Evolutionary conservation across 306 rosid genomes (phyloP), one percentile per base, ranked within the genome.

Genomic region (Corylus heterophylla): DNA sequence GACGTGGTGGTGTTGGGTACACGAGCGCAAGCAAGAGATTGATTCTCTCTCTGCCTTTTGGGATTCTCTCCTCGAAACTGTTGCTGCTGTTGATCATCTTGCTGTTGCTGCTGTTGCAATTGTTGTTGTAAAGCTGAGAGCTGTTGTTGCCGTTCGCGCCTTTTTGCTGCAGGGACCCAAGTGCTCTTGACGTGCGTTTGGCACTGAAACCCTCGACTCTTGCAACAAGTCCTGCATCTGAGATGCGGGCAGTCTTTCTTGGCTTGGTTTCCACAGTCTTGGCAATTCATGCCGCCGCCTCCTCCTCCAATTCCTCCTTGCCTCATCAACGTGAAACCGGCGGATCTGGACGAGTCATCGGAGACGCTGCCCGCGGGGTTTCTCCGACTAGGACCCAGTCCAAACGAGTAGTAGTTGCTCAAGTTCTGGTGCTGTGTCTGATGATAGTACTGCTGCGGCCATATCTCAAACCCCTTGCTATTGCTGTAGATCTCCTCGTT

Each of bases 111-210:
- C 0, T 84, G 85, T 13, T 71, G 78, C 18, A 75, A 84, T 10
- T 84, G 91, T 0, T 87, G 91, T 55, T 88, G 97, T 27, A 89
- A 76, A 17, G 82, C 72, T 0, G 92, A 9, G 10, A 91, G 90
- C 22, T 91, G 97, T 20, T 93, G 92, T 25, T 88, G 99, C 16
- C 98, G 85, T 77, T 93, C 94, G 2, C 99, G 94, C 84, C 99
- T 96, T 72, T 89, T 96, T 2, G 99, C 89, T 0, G 97, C 99
- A 1, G 99, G 99, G 52, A 96, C 97, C 99, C 99, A 96, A 71
- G 99, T 96, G 87, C 99, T 96, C 88, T 87, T 96, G 22, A 96
- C 90, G 85, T 96, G 99, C 18, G 99, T 95, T 42, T 85, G 92
- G 71, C 99, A 95, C 73, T 84, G 97, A 86, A 91, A 86, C 89